Evolutionary conservation across 2,329 filamentous ascomycete species (phyloP), one percentile per base, ranked within the genome.

Genomic region (Pyricularia sp.): DNA sequence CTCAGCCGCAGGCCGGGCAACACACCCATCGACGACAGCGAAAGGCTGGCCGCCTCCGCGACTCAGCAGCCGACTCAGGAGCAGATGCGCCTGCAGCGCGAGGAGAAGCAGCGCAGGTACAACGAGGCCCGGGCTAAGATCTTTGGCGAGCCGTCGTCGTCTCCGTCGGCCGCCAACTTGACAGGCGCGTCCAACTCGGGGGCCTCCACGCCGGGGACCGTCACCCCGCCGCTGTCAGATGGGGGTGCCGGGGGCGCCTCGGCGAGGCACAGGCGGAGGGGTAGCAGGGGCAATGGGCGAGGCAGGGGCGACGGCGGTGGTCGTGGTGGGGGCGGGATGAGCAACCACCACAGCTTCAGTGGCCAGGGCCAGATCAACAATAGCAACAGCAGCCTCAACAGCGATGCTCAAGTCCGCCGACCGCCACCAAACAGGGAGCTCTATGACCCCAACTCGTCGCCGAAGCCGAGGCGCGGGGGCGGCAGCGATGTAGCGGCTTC

Each of bases 21-120:
- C 78, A 30, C 82, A 67, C 80, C 82, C 68, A 85, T 86, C 70
- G 85, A 85, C 33, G 88, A 90, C 12, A 90, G 92, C 61, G 91
- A 88, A 30, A 86, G 88, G 69, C 86, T 87, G 71, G 82, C 84
- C 23, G 55, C 66, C 26, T 28, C 64, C 30, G 7, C 42, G 6
- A n/a, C 17, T 7, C 17, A 25, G 25, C 88, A 88, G 73, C 86
- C 88, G 63, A 91, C 88, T 0, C 86, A 90, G 3, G 92, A 94
- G 74, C 91, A 97, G 80, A 86, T 93, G 42, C 88, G 91, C 71
- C 86, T 88, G 28, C 92, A 97, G 73, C 86, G 89, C 11, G 93
- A 96, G 76, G 93, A 97, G 80, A 97, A 95, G 81, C 92, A 97
- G 81, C 89, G 89, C 69, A 91, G 91, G 70, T 97, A 97, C 77